Percentiles rank a stretch among this genome's conserved stretches.
phyloP scores from a whole-genome alignment of 768 basidiomycete genomes.

The Pulveroboletus ravenelii region DNA sequence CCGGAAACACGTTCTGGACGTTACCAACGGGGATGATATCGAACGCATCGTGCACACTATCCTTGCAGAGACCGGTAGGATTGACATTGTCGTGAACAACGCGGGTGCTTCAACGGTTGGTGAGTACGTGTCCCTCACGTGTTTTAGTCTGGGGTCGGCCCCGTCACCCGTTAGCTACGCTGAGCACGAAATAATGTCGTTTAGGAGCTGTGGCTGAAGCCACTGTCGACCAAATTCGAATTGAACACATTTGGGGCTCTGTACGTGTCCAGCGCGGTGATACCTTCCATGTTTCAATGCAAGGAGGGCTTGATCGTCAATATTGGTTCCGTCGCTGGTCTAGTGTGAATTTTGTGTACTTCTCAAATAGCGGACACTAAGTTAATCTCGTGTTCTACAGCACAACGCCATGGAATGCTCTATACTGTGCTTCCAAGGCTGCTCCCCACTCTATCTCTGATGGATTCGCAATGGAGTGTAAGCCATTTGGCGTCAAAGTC shows the following conservation, averaged over 20 bases:
- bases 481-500: constrained; percentile 65
- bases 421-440: constrained; percentile 56
- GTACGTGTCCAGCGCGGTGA: constrained; percentile 54
- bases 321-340: constrained; percentile 64
- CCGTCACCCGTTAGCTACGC: background rate
- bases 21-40: constrained; percentile 57
- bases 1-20: constrained; percentile 52
- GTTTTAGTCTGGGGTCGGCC: background rate
- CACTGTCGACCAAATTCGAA: constrained; percentile 53
- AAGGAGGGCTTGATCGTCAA: constrained; percentile 65
- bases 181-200: background rate
- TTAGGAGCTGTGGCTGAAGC: constrained; percentile 49
- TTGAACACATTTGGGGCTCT: constrained; percentile 62
- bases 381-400: constrained; percentile 31
- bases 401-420: constrained; percentile 62
- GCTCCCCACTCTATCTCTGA: constrained; percentile 58
- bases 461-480: constrained; percentile 67
- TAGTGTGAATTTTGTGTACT: constrained; percentile 39
- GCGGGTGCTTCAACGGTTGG: constrained; percentile 53
- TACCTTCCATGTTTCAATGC: constrained; percentile 68
- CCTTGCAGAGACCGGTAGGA: constrained; percentile 49
- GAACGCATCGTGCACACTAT: constrained; percentile 46
- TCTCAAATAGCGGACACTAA: background rate
- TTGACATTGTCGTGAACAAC: constrained; percentile 77
- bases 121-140: constrained; percentile 17